phyloP scores from a whole-genome alignment of 2,329 filamentous ascomycete genomes.

The Dendrostoma leiphaemia region DNA sequence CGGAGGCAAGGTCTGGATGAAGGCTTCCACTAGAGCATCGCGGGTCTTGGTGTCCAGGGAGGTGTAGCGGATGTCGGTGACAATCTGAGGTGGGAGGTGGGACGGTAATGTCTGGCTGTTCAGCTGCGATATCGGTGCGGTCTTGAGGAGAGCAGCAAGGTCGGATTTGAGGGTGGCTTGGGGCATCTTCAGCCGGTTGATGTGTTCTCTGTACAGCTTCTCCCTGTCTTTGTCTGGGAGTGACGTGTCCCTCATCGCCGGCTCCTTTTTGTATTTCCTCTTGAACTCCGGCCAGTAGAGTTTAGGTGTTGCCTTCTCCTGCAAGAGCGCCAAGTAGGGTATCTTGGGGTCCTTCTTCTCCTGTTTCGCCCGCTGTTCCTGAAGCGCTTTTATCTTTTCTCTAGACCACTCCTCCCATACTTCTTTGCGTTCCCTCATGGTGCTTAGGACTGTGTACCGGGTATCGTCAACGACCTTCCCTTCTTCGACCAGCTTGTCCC shows the following conservation, averaged over 20 bases:
- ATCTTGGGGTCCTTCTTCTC: conserved; percentile 82
- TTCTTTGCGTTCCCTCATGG: conserved; percentile 77
- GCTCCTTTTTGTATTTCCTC: conserved; percentile 81
- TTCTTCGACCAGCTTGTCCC: conserved; percentile 86
- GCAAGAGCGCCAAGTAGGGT: conserved; percentile 77
- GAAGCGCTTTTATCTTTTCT: conserved; percentile 70
- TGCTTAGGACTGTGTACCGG: conserved; percentile 79
- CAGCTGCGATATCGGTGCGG: conserved; percentile 55
- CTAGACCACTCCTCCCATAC: conserved; percentile 83
- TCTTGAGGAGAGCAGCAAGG: conserved; percentile 62
- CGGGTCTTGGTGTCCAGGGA: conserved; percentile 60
- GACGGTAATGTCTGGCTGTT: conserved; percentile 57
- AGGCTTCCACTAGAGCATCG: conserved; percentile 64
- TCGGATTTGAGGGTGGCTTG: conserved; percentile 67
- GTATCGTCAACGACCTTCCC: conserved; percentile 79
- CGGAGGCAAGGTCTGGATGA: conserved; percentile 61
- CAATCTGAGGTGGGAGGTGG: conserved; percentile 59
- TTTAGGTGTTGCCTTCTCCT: conserved; percentile 81
- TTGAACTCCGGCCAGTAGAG: conserved; percentile 98
- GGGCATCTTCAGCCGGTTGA: conserved; percentile 64
- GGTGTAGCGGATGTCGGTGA: conserved; percentile 68
- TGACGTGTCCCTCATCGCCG: conserved; percentile 72
- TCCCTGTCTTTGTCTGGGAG: conserved; percentile 76
- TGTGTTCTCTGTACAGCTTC: conserved; percentile 74
- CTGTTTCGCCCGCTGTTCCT: conserved; percentile 69